Percentiles rank a stretch among this genome's conserved stretches.
Conservation (phyloP, 202 grass and related monocot genomes). For the Zoysia matrella region DNA sequence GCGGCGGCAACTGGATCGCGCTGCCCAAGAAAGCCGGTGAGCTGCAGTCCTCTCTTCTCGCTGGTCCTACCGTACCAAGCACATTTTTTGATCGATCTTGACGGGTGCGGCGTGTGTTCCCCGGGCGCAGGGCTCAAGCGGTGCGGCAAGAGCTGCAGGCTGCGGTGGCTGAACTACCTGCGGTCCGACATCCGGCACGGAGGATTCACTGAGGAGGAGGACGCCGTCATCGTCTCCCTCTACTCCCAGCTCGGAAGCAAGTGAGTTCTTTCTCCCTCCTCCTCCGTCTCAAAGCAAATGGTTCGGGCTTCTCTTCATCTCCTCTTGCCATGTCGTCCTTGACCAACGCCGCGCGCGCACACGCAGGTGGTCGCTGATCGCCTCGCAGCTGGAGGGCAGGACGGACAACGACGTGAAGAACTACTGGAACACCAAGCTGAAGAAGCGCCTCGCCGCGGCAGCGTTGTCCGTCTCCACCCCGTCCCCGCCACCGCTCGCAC, state of each 20-base stretch:
- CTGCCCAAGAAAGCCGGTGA: constrained; percentile 36
- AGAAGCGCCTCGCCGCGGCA: constrained; percentile 59
- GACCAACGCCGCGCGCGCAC: not conserved
- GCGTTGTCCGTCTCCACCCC: not conserved
- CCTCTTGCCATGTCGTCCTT: not conserved
- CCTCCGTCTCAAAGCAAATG: not conserved
- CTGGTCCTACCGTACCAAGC: not conserved
- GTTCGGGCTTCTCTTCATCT: too few relatives aligned
- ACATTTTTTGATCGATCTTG: constrained; percentile 17
- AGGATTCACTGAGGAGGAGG: constrained; percentile 88
- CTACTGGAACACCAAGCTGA: constrained; percentile 87
- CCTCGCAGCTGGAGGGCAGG: constrained; percentile 70
- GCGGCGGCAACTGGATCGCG: constrained; percentile 58
- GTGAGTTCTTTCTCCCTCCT: not conserved
- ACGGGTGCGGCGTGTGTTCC: not conserved
- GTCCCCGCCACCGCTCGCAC: not conserved
- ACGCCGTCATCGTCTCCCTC: constrained; percentile 72
- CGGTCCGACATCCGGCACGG: constrained; percentile 89
- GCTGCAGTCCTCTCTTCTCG: not conserved
- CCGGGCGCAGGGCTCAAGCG: constrained; percentile 67
- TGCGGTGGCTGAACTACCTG: constrained; percentile 97
- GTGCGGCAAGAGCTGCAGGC: constrained; percentile 89
- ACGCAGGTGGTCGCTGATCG: constrained; percentile 88
- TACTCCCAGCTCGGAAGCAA: constrained; percentile 83
- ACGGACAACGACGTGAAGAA: constrained; percentile 96